Conservation (phyloP, 176 grass and related monocot species). For the Aegilops tauschii region DNA sequence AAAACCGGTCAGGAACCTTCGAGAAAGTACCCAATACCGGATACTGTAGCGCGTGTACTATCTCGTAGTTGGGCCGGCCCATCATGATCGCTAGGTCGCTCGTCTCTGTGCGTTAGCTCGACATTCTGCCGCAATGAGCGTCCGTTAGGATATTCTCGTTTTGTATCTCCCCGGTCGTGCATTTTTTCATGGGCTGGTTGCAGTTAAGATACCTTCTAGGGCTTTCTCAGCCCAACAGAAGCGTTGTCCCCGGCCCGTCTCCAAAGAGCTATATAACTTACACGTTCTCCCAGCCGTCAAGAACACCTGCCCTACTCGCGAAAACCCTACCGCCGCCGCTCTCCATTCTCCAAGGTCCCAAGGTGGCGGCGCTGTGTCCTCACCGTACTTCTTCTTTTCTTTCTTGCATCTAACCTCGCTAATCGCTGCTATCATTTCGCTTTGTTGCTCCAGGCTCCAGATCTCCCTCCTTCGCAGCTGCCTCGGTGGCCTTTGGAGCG, state of each 20-base stretch:
- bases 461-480: background rate
- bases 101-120: too few relatives aligned
- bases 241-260: background rate
- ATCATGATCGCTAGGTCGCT: too few relatives aligned
- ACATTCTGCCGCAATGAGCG: too few relatives aligned
- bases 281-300: background rate
- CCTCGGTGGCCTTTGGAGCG: background rate
- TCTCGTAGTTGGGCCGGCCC: too few relatives aligned
- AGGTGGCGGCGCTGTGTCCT: constrained; percentile 21
- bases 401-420: background rate
- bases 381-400: background rate
- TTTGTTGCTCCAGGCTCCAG: background rate
- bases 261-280: background rate
- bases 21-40: too few relatives aligned
- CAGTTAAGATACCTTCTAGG: too few relatives aligned
- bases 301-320: background rate
- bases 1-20: too few relatives aligned
- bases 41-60: too few relatives aligned
- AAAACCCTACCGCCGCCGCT: constrained; percentile 13
- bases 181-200: too few relatives aligned
- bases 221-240: too few relatives aligned
- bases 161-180: too few relatives aligned
- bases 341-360: background rate
- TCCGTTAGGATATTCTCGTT: too few relatives aligned
- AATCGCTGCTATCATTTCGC: background rate